Conservation (phyloP, 2,329 filamentous ascomycete genomes). For the Colletotrichum melonis region DNA sequence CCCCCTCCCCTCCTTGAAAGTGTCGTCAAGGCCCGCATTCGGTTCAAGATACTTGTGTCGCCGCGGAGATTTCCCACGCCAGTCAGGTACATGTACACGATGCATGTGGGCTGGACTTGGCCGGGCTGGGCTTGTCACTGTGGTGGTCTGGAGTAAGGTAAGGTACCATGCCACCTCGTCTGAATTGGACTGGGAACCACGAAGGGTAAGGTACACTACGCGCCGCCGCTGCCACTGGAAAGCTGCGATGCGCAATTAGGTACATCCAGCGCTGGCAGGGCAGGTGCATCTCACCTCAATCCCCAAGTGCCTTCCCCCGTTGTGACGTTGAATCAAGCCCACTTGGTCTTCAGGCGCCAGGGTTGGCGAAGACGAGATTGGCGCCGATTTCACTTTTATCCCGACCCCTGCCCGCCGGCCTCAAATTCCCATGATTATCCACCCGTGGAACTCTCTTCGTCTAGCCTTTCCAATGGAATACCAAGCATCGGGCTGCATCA, state of each 20-base stretch:
- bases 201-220: not conserved
- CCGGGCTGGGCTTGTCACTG: not conserved
- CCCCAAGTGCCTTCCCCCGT: not conserved
- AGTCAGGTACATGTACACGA: not conserved
- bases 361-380: conserved; percentile 33
- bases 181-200: not conserved
- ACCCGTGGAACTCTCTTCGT: not conserved
- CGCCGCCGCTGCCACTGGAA: not conserved
- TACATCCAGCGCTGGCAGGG: too few species aligned
- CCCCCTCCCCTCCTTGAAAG: not conserved
- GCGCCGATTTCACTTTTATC: conserved; percentile 30
- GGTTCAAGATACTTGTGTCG: not conserved
- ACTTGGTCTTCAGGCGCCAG: conserved; percentile 7
- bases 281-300: too few species aligned
- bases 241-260: too few species aligned
- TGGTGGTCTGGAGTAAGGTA: not conserved
- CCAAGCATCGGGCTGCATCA: not conserved
- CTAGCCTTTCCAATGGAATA: not conserved
- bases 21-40: conserved; percentile 1
- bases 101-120: not conserved
- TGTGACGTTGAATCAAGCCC: conserved; percentile 37
- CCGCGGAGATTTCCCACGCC: not conserved
- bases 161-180: conserved; percentile 18
- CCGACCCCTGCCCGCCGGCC: conserved; percentile 18
- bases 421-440: conserved; percentile 14